These are phyloP conservation scores for Tubosaeta sp. DNA, from an alignment of 768 basidiomycete genomes.

Conservation along the genomic window DNA sequence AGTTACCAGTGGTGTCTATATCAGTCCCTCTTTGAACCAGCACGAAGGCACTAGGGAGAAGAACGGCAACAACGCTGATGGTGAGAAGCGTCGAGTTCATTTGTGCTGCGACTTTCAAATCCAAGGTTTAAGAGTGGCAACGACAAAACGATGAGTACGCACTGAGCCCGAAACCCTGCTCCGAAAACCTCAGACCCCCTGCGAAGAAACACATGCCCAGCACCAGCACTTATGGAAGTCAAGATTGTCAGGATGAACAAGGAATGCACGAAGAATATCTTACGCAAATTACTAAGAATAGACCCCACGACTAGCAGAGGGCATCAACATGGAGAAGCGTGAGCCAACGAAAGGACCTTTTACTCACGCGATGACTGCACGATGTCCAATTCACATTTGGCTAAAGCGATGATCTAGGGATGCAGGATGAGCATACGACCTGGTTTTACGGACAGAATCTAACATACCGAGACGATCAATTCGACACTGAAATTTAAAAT, in stretches of 20 bases:
- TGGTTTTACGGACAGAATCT: neutral
- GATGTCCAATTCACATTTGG: constrained; percentile 75
- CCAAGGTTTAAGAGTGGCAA: neutral
- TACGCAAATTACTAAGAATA: constrained; percentile 73
- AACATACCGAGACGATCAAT: constrained; percentile 62
- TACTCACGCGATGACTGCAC: constrained; percentile 75
- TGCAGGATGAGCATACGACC: neutral
- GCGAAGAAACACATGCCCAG: constrained; percentile 85
- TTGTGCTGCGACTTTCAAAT: constrained; percentile 60
- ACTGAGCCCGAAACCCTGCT: constrained; percentile 77
- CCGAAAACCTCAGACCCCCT: constrained; percentile 69
- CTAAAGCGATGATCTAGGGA: constrained; percentile 67
- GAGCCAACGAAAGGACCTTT: neutral
- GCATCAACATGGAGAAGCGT: constrained; percentile 1
- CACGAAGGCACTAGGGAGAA: constrained; percentile 75
- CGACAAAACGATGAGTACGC: constrained; percentile 18
- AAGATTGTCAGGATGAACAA: neutral
- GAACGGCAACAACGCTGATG: constrained; percentile 74
- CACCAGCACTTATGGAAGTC: constrained; percentile 56
- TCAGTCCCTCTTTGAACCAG: constrained; percentile 41
- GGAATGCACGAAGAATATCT: constrained; percentile 15
- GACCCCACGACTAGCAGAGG: constrained; percentile 63
- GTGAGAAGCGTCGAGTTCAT: constrained; percentile 70
- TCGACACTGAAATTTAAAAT: constrained; percentile 36
- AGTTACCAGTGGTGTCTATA: constrained; percentile 31